Percentiles rank a stretch among this genome's conserved stretches.
Conservation (phyloP, 345 rosid genomes). For the Citrus hindsii region DNA sequence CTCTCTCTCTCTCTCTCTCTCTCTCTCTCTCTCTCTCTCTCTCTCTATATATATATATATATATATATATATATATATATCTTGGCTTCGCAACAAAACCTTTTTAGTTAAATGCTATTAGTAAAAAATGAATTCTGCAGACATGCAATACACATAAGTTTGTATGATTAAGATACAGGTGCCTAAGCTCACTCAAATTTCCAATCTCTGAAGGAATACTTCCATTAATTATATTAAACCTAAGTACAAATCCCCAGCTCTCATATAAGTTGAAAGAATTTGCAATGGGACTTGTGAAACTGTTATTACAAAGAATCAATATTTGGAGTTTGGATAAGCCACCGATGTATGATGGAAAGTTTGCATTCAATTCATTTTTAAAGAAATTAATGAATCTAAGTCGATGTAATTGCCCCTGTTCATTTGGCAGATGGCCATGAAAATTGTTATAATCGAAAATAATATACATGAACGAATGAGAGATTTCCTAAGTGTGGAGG, state of each 20-base stretch:
- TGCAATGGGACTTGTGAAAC: background rate
- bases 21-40: too few species aligned
- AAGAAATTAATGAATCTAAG: too few species aligned
- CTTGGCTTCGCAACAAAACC: too few species aligned
- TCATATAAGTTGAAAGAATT: background rate
- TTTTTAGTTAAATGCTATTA: too few species aligned
- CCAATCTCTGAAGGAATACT: background rate
- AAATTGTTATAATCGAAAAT: background rate
- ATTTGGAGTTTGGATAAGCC: background rate
- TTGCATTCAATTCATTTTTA: background rate
- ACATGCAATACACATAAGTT: background rate
- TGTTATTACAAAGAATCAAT: background rate
- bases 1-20: too few species aligned
- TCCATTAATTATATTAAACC: background rate
- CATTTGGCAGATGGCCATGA: background rate
- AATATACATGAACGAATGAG: background rate
- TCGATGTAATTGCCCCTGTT: too few species aligned
- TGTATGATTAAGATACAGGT: rapidly evolving
- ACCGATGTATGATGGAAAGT: background rate
- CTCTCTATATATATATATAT: too few species aligned
- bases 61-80: too few species aligned
- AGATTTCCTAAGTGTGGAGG: too few species aligned
- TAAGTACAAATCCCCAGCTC: background rate
- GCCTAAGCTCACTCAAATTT: background rate
- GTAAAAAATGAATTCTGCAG: too few species aligned